Evolutionary conservation across 805 yeast genomes (phyloP).

Genomic region (Priceomyces medius): DNA sequence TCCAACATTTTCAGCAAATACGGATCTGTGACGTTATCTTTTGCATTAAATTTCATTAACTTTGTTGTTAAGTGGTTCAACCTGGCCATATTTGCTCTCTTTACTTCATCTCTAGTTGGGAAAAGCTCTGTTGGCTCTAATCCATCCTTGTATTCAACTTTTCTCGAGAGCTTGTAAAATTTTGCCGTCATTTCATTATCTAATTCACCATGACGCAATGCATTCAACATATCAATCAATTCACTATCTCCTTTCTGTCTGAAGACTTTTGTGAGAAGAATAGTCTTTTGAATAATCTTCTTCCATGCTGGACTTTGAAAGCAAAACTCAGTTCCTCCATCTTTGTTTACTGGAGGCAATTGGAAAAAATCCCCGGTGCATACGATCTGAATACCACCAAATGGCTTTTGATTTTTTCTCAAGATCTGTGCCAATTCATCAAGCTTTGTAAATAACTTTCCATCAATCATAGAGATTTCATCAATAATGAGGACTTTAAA

Average conservation of each 20-base stretch:
- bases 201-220: conserved; percentile 72
- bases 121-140: conserved; percentile 86
- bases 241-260: conserved; percentile 81
- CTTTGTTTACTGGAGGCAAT: conserved; percentile 78
- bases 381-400: conserved; percentile 91
- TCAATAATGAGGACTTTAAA: conserved; percentile 78
- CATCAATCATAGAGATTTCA: conserved; percentile 94
- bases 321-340: conserved; percentile 51
- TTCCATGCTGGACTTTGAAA: conserved; percentile 78
- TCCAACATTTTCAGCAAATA: conserved; percentile 41
- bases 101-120: conserved; percentile 86
- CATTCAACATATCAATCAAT: conserved; percentile 76
- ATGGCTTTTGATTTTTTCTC: conserved; percentile 58
- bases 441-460: conserved; percentile 69
- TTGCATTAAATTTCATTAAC: conserved; percentile 40
- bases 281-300: conserved; percentile 58
- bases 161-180: conserved; percentile 57
- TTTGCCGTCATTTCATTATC: conserved; percentile 45
- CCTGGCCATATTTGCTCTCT: conserved; percentile 57
- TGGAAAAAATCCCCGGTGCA: conserved; percentile 96
- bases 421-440: conserved; percentile 63
- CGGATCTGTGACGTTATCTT: conserved; percentile 28
- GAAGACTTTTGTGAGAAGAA: conserved; percentile 75
- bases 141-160: conserved; percentile 63
- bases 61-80: conserved; percentile 46